Conservation (phyloP, 2,329 filamentous ascomycete genomes). For the Fusarium sp. region DNA sequence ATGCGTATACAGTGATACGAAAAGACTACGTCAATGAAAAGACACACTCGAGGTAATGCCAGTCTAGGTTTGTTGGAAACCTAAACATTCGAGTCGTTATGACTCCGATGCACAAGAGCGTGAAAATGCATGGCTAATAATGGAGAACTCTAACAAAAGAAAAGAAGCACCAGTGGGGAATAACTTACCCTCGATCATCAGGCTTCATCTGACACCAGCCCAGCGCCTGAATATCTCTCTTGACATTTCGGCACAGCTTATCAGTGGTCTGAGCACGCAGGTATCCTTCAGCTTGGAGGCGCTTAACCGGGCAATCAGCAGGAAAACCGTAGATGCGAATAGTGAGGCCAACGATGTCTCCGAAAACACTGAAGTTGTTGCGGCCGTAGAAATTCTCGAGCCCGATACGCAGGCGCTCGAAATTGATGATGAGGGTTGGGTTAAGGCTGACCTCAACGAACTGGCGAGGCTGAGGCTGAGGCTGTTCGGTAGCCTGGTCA, state of each 20-base stretch:
- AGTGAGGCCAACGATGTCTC: conserved; percentile 23
- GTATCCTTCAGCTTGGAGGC: neutral
- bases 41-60: neutral
- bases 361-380: conserved; percentile 9
- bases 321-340: neutral
- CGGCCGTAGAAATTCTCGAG: conserved; percentile 1
- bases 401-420: neutral
- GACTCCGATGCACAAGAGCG: neutral
- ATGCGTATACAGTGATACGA: neutral
- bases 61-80: neutral
- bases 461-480: neutral
- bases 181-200: neutral
- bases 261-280: neutral
- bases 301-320: neutral
- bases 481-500: neutral
- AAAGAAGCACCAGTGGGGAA: too few species aligned
- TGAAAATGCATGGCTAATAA: neutral
- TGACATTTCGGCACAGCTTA: neutral
- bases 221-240: neutral
- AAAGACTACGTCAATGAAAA: too few species aligned
- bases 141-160: neutral
- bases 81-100: neutral
- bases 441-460: neutral
- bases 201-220: conserved; percentile 17
- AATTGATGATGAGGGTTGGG: neutral